Base-by-base conservation (phyloP, 148 eudicot species). In the Vaccinium macrocarpon region DNA sequence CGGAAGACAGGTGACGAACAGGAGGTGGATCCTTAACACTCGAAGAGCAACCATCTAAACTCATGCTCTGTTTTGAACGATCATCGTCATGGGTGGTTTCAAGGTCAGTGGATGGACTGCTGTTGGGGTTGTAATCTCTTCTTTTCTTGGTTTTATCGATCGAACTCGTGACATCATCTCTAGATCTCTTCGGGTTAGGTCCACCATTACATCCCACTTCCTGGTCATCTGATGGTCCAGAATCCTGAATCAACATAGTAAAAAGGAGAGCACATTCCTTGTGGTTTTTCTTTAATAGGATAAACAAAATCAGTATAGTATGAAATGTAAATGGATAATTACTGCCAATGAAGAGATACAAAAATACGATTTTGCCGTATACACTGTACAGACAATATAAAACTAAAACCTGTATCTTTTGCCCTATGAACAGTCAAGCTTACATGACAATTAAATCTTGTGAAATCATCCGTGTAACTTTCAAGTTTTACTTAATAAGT, bases 121-220 rank as follows among this genome's bases (percentile, higher is more conserved):
- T 66, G 9, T 48, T 52, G 35, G 52, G 72, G 56, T 66, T 82
- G 35, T 87, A 59, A 25, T 88, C 88, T 64, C 84, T 68, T 35
- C 14, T 84, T 74, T 86, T 84, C 81, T 71, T 87, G 83, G 57
- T 76, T 57, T 88, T 82, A 51, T 77, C 84, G 11, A 59, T 61
- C 27, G 29, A 53, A 57, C 52, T 78, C 51, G n/a, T 73, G 51
- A 2, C 56, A 71, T 66, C 77, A 57, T 87, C 86, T 85, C 88
- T 84, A 38, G 90, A 72, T 87, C 91, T 89, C 87, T 90, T 91
- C 64, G 77, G 83, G 50, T 82, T 71, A 55, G 48, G 48, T 57
- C 80, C 88, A 82, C 86, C 5, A 61, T 80, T 48, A 73, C 62
- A 73, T 15, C 64, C 25, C 29, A 50, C 25, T 80, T 62, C 68